Base-by-base conservation (phyloP, 2,329 filamentous ascomycete genomes). In the Fusarium anguioides region DNA sequence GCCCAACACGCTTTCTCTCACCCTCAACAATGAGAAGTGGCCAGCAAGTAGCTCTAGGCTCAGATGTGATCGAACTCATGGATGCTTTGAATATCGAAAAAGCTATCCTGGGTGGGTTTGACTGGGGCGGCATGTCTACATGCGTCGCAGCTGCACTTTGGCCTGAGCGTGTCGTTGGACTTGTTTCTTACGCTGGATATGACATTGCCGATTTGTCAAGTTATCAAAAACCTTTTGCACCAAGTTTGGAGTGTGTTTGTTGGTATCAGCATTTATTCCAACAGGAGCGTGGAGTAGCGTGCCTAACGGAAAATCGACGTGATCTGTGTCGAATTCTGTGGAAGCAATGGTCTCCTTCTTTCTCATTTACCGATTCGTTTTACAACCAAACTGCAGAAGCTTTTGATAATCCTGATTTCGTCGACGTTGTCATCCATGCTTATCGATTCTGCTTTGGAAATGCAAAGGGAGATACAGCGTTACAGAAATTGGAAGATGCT, bases 221-320 rank as follows among this genome's bases (percentile, higher is more conserved):
- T 27, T 41, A 33, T 0, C 35, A 44, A 4, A 21, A 20, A 1
- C 56, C 56, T 1, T 21, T 35, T 5, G 23, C 49, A 0, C 58
- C 58, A 3, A 60, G 40, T 5, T 40, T 46, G 56, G 56, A 61
- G 20, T 54, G 24, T 2, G 21, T 42, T 12, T 44, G 50, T 18
- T 61, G 56, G 58, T 61, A 61, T 11, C 58, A 61, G 20, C 47
- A 61, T 8, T 17, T 61, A 10, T 61, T 61, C 35, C 58, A 61
- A 4, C 58, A 61, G 12, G 40, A 61, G 2, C 56, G 56, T 0
- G 58, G 56, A 1, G 12, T 18, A 0, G 21, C 26, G 0, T 61
- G 58, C 18, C 11, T 61, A 0, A 6, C 23, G 2, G 39, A 61
- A 3, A 35, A 27, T 15, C 33, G 58, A n/a, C 56, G 27, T 11